Evolutionary conservation across 305 asterid genomes (phyloP).

Genomic region (Fraxinus sp.): DNA sequence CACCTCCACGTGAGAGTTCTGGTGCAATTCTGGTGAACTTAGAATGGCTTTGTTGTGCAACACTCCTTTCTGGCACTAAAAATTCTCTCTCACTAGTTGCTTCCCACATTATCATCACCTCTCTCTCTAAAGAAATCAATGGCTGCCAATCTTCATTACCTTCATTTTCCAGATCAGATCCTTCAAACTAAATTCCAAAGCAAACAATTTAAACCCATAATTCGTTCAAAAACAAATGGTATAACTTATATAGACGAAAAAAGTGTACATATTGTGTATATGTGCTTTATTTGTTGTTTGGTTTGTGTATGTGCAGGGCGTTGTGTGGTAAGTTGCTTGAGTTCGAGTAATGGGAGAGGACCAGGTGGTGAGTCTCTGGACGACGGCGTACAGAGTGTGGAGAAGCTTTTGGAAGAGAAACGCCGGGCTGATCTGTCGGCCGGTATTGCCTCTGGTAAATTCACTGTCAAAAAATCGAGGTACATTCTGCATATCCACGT

Average conservation of each 20-base stretch:
- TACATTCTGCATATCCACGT: slow-evolving; percentile 19
- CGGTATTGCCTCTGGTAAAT: slow-evolving; percentile 85
- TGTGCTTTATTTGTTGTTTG: neutral
- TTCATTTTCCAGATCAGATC: slow-evolving; percentile 48
- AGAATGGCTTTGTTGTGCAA: too few relatives aligned
- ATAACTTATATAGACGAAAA: slow-evolving; percentile 6
- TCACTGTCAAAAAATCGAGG: slow-evolving; percentile 73
- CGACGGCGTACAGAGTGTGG: slow-evolving; percentile 55
- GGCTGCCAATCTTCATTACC: slow-evolving; percentile 60
- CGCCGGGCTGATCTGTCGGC: slow-evolving; percentile 78
- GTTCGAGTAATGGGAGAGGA: slow-evolving; percentile 51
- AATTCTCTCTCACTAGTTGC: neutral
- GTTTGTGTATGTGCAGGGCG: slow-evolving; percentile 40
- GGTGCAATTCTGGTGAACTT: too few relatives aligned
- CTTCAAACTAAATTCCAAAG: slow-evolving; percentile 25
- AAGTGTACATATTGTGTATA: slow-evolving; percentile 4
- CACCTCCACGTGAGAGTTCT: too few relatives aligned
- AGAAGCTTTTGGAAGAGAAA: slow-evolving; percentile 58
- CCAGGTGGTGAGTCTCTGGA: slow-evolving; percentile 27
- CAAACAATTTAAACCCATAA: slow-evolving; percentile 31
- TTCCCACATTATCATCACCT: slow-evolving; percentile 33
- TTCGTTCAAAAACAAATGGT: slow-evolving; percentile 45
- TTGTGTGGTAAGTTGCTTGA: slow-evolving; percentile 50
- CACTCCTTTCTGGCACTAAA: neutral
- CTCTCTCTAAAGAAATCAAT: slow-evolving; percentile 35